Evolutionary conservation across 225 moss, liverwort and hornwort species (phyloP).

Genomic region (Bryoerythrophyllum caledonicum): DNA sequence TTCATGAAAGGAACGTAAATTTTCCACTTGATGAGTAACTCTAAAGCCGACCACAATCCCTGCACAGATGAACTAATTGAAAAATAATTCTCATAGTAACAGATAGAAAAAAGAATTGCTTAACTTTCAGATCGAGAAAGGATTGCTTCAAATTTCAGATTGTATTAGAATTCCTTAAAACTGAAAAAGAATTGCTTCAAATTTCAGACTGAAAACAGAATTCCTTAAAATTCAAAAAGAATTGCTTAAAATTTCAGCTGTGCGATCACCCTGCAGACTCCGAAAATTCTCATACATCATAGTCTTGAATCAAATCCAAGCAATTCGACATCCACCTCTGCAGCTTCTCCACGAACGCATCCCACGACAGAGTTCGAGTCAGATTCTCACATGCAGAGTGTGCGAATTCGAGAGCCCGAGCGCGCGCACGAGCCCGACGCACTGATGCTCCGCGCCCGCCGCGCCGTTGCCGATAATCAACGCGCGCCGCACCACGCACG

Average conservation of each 20-base stretch:
- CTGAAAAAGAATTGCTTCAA: neutral
- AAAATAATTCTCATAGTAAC: neutral
- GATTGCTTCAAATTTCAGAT: neutral
- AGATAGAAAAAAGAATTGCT: neutral
- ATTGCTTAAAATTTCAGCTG: conserved; percentile 2
- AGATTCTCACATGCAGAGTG: conserved; percentile 49
- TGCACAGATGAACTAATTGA: neutral
- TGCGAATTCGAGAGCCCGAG: conserved; percentile 72
- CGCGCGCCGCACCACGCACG: conserved; percentile 75
- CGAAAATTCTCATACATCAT: neutral
- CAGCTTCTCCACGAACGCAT: neutral
- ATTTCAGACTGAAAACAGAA: neutral
- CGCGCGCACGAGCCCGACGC: conserved; percentile 73
- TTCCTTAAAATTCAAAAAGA: neutral
- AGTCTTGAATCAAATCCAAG: neutral
- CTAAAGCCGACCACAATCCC: neutral
- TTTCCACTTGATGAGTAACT: neutral
- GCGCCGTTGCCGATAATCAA: conserved; percentile 83
- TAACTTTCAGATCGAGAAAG: neutral
- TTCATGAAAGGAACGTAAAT: neutral
- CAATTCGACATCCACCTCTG: neutral
- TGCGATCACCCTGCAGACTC: neutral
- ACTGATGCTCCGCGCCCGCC: conserved; percentile 83
- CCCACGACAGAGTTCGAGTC: neutral
- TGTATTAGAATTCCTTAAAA: no score